Conservation (phyloP, 2,329 filamentous ascomycete species). For the Monilinia fructigena region DNA sequence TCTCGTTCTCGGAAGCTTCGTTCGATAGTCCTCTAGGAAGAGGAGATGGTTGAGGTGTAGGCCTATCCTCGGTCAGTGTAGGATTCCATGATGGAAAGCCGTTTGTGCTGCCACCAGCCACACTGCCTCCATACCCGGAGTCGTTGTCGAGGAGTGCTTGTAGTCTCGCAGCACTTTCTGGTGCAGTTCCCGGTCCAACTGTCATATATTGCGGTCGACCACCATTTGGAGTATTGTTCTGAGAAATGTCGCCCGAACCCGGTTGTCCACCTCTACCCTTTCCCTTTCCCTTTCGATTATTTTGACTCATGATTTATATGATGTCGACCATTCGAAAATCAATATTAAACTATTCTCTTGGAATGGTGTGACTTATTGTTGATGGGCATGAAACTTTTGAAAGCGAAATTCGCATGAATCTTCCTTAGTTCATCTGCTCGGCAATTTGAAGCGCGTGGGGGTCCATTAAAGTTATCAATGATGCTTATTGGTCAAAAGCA, state of each 20-base stretch:
- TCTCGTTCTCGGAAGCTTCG: slow-evolving; percentile 57
- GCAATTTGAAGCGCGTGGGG: slow-evolving; percentile 16
- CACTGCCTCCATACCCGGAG: slow-evolving; percentile 87
- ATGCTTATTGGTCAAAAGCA: slow-evolving; percentile 18
- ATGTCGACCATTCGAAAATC: slow-evolving; percentile 28
- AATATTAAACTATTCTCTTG: neutral
- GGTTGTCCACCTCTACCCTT: slow-evolving; percentile 26
- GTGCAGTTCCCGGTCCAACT: slow-evolving; percentile 77
- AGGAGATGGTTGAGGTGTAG: slow-evolving; percentile 45
- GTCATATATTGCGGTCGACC: slow-evolving; percentile 73
- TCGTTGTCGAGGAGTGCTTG: slow-evolving; percentile 82
- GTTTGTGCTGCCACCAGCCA: slow-evolving; percentile 59
- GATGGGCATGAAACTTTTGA: slow-evolving; percentile 22
- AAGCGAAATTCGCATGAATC: slow-evolving; percentile 20
- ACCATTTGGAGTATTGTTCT: slow-evolving; percentile 18
- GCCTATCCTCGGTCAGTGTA: slow-evolving; percentile 48
- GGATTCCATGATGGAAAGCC: slow-evolving; percentile 47
- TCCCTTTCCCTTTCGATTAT: slow-evolving; percentile 56
- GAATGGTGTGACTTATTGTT: slow-evolving; percentile 4
- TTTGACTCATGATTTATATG: slow-evolving; percentile 56
- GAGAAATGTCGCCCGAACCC: slow-evolving; percentile 25
- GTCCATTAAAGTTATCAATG: slow-evolving; percentile 3
- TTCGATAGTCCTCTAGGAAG: slow-evolving; percentile 32
- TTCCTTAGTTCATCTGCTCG: slow-evolving; percentile 9
- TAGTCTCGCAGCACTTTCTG: slow-evolving; percentile 76